phyloP scores from a whole-genome alignment of 2,329 filamentous ascomycete species.

The Sporothrix curviconia region DNA sequence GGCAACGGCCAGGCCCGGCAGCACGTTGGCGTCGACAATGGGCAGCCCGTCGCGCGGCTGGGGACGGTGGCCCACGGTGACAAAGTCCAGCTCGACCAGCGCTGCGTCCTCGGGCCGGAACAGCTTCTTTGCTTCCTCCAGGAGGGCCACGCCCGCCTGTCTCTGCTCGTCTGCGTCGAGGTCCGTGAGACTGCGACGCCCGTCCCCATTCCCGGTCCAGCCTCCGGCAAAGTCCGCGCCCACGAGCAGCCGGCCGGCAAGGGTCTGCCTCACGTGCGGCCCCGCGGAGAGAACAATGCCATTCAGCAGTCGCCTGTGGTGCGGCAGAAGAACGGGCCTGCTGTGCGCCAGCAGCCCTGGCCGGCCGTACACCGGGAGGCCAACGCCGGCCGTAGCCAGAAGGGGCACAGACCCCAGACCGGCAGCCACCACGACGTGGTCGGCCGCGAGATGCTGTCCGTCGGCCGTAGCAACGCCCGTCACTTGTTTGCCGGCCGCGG shows the following conservation, averaged over 20 bases:
- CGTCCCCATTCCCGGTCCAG: constrained; percentile 12
- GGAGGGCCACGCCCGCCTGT: constrained; percentile 20
- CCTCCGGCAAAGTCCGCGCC: constrained; percentile 23
- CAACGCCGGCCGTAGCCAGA: constrained; percentile 22
- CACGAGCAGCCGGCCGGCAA: constrained; percentile 23
- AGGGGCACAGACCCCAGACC: constrained; percentile 25
- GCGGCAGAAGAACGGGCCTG: too few relatives aligned
- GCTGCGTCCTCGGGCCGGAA: constrained; percentile 14
- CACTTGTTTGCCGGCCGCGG: constrained; percentile 8
- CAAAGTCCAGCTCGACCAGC: constrained; percentile 24
- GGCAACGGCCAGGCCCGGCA: constrained; percentile 25
- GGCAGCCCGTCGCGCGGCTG: constrained; percentile 25
- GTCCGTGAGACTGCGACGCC: too few relatives aligned
- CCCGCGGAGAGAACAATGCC: constrained; percentile 22
- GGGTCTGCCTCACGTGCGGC: constrained; percentile 27
- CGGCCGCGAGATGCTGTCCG: constrained; percentile 15
- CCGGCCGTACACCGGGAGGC: constrained; percentile 21
- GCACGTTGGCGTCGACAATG: constrained; percentile 23
- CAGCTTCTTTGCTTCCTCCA: constrained; percentile 19
- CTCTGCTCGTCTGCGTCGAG: constrained; percentile 3
- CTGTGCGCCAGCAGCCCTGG: constrained; percentile 27
- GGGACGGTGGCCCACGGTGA: constrained; percentile 25
- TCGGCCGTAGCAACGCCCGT: constrained; percentile 18
- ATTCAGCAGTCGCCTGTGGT: constrained; percentile 18
- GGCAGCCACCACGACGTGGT: constrained; percentile 28